Evolutionary conservation across 139 green algal species (phyloP).

Genomic region (Ostreobium quekettii): DNA sequence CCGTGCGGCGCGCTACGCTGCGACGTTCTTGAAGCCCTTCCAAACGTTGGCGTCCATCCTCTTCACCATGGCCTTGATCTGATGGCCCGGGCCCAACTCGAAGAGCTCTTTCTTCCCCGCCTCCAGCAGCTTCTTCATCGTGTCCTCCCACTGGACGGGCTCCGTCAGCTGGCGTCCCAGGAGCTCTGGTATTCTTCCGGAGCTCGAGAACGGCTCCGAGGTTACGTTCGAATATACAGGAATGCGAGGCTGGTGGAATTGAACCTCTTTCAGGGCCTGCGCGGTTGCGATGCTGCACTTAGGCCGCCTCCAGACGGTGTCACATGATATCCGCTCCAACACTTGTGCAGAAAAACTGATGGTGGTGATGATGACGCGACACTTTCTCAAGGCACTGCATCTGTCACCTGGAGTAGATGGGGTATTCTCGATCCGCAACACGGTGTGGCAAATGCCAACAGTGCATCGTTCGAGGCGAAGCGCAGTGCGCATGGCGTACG

Average conservation of each 20-base stretch:
- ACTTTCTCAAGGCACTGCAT: no score
- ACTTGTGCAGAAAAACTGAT: no score
- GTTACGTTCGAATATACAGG: conserved; percentile 88
- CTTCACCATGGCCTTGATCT: conserved; percentile 94
- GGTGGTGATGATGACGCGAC: no score
- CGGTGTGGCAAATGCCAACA: no score
- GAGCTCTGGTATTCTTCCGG: conserved; percentile 45
- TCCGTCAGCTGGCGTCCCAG: conserved; percentile 81
- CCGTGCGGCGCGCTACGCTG: conserved; percentile 26
- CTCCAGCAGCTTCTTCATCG: conserved; percentile 37
- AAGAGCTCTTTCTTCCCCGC: conserved; percentile 44
- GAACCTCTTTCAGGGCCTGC: conserved; percentile 55
- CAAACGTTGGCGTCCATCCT: conserved; percentile 58
- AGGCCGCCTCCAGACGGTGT: no score
- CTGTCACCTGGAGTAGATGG: no score
- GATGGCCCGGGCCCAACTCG: conserved; percentile 78
- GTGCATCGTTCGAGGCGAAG: no score
- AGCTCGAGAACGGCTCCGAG: conserved; percentile 47
- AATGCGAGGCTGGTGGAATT: conserved; percentile 56
- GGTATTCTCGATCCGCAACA: no score
- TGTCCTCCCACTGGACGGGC: conserved; percentile 66
- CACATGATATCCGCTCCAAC: no score
- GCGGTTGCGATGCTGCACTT: background rate
- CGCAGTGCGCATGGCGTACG: no score
- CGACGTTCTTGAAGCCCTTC: conserved; percentile 60